These are phyloP conservation scores for Leonotis leonurus DNA, from an alignment of 257 asterid genomes.

Conservation along the genomic window DNA sequence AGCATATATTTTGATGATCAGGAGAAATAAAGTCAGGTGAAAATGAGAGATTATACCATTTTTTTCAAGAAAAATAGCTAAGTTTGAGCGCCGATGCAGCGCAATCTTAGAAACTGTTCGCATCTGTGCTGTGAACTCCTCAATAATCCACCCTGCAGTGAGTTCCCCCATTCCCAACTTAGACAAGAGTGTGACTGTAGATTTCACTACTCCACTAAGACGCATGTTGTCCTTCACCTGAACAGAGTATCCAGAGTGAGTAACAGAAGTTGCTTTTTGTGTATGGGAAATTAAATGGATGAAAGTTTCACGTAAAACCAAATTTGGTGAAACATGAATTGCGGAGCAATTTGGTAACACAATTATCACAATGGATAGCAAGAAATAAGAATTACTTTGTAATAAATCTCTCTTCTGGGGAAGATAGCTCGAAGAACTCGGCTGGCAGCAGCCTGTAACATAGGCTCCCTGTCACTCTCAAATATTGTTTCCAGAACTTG, in stretches of 20 bases:
- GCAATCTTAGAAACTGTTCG: slow-evolving; percentile 96
- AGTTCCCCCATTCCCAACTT: slow-evolving; percentile 81
- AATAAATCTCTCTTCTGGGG: slow-evolving; percentile 76
- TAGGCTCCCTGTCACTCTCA: slow-evolving; percentile 90
- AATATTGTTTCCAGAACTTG: slow-evolving; percentile 72
- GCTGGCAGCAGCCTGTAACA: slow-evolving; percentile 82
- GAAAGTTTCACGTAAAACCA: slow-evolving; percentile 2
- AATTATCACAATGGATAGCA: slow-evolving; percentile 3
- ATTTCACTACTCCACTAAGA: slow-evolving; percentile 89
- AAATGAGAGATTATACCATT: slow-evolving; percentile 43
- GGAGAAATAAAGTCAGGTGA: neutral
- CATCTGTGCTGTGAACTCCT: slow-evolving; percentile 93
- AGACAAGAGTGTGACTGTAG: slow-evolving; percentile 60
- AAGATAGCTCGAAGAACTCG: slow-evolving; percentile 78
- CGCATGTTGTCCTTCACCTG: slow-evolving; percentile 92
- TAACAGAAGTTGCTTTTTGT: neutral
- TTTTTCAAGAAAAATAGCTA: slow-evolving; percentile 78
- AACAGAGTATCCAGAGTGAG: slow-evolving; percentile 16
- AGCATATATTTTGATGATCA: neutral
- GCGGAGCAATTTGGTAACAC: neutral
- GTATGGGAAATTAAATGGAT: neutral
- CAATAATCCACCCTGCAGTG: slow-evolving; percentile 79
- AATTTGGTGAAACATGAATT: slow-evolving; percentile 7
- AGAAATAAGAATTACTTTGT: slow-evolving; percentile 83
- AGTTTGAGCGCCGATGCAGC: slow-evolving; percentile 79